A percentile compares a stretch with the other conserved stretches of the same genome.
Evolutionary conservation across 805 yeast genomes (phyloP).

Genomic region (Pichia deserticola): DNA sequence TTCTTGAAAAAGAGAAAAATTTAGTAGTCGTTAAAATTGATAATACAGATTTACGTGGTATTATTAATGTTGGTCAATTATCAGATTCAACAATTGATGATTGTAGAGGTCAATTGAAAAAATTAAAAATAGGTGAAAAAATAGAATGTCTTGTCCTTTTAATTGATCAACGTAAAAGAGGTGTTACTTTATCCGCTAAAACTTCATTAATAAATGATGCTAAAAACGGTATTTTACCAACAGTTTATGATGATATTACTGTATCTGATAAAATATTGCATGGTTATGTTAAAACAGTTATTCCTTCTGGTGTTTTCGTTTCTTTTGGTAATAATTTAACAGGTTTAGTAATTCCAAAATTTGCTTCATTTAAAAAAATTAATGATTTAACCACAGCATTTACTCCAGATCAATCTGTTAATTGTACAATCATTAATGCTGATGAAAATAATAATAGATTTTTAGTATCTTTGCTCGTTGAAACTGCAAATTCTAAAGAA

Average conservation of each 20-base stretch:
- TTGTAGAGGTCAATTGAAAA: conserved; percentile 58
- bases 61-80: conserved; percentile 65
- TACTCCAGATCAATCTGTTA: conserved; percentile 60
- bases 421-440: conserved; percentile 55
- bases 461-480: conserved; percentile 50
- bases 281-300: conserved; percentile 75
- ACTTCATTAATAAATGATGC: conserved; percentile 62
- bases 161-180: conserved; percentile 52
- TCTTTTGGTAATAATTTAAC: conserved; percentile 73
- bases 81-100: conserved; percentile 72
- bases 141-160: conserved; percentile 59
- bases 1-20: conserved; percentile 73
- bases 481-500: conserved; percentile 17
- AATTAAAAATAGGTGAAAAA: conserved; percentile 52
- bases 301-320: conserved; percentile 77
- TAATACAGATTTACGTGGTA: conserved; percentile 53
- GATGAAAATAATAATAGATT: conserved; percentile 70
- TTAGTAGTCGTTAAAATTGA: conserved; percentile 57
- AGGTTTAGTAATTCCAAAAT: conserved; percentile 74
- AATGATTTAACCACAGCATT: conserved; percentile 51
- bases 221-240: conserved; percentile 45
- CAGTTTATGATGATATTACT: conserved; percentile 48
- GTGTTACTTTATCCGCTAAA: conserved; percentile 59
- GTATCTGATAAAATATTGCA: conserved; percentile 41
- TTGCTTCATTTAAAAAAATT: conserved; percentile 47